A percentile compares a stretch with the other conserved stretches of the same genome.
Conservation (phyloP, 2,329 filamentous ascomycete genomes). For the Aspergillus melleus region DNA sequence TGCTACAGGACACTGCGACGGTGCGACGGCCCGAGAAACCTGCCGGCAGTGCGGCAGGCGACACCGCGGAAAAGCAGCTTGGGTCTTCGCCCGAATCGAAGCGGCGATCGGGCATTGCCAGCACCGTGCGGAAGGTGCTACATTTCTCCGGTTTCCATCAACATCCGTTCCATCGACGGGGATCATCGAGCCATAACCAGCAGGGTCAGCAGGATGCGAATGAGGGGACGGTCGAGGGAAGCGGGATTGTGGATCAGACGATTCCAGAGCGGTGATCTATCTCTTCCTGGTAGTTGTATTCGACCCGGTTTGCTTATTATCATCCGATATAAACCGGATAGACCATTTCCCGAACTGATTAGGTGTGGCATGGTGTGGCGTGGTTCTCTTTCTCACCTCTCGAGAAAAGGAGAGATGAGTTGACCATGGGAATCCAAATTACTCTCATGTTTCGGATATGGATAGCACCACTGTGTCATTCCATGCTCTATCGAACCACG, state of each 20-base stretch:
- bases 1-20: conserved; percentile 30
- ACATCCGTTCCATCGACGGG: conserved; percentile 41
- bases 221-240: neutral
- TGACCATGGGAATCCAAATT: too few relatives aligned
- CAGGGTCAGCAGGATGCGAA: conserved; percentile 2
- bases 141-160: conserved; percentile 35
- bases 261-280: neutral
- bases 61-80: conserved; percentile 12
- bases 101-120: conserved; percentile 37
- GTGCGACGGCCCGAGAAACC: conserved; percentile 20
- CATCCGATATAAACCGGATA: neutral
- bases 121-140: conserved; percentile 43
- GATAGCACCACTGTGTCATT: too few relatives aligned
- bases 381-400: too few relatives aligned
- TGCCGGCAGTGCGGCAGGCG: neutral
- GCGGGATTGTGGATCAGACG: neutral
- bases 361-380: too few relatives aligned
- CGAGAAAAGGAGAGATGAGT: too few relatives aligned
- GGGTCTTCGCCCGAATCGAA: conserved; percentile 24
- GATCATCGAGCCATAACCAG: conserved; percentile 26
- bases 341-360: neutral
- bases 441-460: too few relatives aligned
- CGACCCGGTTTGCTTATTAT: neutral
- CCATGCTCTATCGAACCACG: too few relatives aligned
- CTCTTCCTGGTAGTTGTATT: too few relatives aligned